A percentile compares a stretch with the other conserved stretches of the same genome.
Conservation (phyloP, 129 eudicot genomes). For the Tanacetum coccineum region DNA sequence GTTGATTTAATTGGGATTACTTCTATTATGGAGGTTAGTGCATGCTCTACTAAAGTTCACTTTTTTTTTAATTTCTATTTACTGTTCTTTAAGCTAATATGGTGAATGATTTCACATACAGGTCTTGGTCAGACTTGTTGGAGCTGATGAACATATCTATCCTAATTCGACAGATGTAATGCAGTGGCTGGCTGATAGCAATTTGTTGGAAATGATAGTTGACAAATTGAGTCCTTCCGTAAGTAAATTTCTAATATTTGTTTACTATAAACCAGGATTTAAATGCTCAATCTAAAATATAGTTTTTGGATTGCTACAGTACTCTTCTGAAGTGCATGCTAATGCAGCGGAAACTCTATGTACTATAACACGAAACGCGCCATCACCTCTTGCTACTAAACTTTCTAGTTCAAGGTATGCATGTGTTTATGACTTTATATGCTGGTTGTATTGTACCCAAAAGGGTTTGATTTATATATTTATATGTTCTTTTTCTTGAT, state of each 20-base stretch:
- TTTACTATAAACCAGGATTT: background rate
- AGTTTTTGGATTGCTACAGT: constrained; percentile 31
- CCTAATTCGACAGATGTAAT: constrained; percentile 75
- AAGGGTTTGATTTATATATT: background rate
- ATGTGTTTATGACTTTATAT: background rate
- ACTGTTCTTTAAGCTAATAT: background rate
- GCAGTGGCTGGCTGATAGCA: constrained; percentile 92
- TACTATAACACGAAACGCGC: constrained; percentile 78
- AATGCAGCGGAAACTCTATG: constrained; percentile 91
- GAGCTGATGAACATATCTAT: constrained; percentile 84
- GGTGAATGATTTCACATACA: constrained; percentile 27
- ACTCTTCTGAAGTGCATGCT: constrained; percentile 90
- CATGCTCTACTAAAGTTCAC: too few species aligned
- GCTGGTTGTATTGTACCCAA: background rate
- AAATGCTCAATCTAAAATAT: background rate
- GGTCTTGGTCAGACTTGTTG: constrained; percentile 91
- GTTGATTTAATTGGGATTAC: constrained; percentile 98
- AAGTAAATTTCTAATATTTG: constrained; percentile 28
- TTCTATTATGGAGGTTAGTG: constrained; percentile 94
- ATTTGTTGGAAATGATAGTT: constrained; percentile 86
- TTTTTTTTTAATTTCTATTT: too few species aligned
- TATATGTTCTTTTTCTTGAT: constrained; percentile 1
- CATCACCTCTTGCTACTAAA: constrained; percentile 76
- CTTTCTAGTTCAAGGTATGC: constrained; percentile 81
- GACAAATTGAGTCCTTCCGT: constrained; percentile 86